These are phyloP conservation scores for Oidiodendron maius DNA, from an alignment of 495 filamentous ascomycete genomes.

Conservation along the genomic window DNA sequence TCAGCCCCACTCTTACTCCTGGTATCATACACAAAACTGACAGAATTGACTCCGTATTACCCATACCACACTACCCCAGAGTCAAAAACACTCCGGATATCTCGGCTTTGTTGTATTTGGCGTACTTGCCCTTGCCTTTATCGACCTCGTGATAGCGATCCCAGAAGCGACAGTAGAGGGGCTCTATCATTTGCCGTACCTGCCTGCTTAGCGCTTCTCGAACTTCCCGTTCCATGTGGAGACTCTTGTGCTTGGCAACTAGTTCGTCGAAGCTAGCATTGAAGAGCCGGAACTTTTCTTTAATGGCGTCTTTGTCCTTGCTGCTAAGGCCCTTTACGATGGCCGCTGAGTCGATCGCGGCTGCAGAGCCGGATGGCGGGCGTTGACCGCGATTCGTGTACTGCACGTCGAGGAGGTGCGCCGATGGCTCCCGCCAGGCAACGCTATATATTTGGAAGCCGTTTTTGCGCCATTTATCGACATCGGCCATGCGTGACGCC, in stretches of 20 bases:
- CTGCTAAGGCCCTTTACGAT: conserved; percentile 76
- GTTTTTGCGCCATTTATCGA: conserved; percentile 85
- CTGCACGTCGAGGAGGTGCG: conserved; percentile 82
- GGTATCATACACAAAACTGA: background rate
- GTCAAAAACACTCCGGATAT: conserved; percentile 48
- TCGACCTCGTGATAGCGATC: conserved; percentile 97
- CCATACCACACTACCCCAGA: conserved; percentile 1
- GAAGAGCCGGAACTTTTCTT: conserved; percentile 87
- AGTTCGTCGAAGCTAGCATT: conserved; percentile 88
- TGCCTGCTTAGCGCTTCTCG: conserved; percentile 69
- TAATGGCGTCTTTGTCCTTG: conserved; percentile 92
- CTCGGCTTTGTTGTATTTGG: conserved; percentile 84
- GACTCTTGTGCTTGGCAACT: conserved; percentile 68
- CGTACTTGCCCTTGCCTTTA: conserved; percentile 94
- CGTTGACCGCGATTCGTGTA: conserved; percentile 71
- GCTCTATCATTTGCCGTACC: conserved; percentile 83
- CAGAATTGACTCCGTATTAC: background rate
- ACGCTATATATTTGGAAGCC: conserved; percentile 77
- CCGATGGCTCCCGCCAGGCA: conserved; percentile 80
- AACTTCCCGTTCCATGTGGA: conserved; percentile 86
- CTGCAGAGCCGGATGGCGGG: conserved; percentile 60
- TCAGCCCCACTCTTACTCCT: background rate
- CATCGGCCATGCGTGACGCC: conserved; percentile 50
- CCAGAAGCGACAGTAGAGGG: conserved; percentile 91
- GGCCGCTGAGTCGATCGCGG: conserved; percentile 63